Percentiles rank a stretch among this genome's conserved stretches.
Conservation (phyloP, 306 rosid genomes). For the Trifolium subterraneum region DNA sequence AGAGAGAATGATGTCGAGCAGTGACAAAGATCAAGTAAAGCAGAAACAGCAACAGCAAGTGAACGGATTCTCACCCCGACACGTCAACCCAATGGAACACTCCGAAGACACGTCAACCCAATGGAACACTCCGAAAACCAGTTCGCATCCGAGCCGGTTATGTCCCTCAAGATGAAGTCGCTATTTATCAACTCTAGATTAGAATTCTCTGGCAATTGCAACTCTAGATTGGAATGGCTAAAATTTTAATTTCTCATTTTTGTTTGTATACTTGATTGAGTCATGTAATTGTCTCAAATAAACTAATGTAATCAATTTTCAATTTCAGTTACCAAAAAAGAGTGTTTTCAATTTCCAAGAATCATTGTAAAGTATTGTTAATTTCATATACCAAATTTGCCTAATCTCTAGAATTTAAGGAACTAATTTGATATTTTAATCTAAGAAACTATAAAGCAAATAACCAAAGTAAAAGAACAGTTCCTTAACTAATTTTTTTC, state of each 20-base stretch:
- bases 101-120: no score
- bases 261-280: not conserved
- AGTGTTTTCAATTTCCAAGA: not conserved
- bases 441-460: not conserved
- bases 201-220: no score
- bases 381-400: not conserved
- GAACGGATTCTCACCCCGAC: slow-evolving; percentile 85
- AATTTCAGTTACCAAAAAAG: not conserved
- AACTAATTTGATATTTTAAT: not conserved
- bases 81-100: no score
- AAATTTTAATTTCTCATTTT: no score
- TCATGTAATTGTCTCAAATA: not conserved
- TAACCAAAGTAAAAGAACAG: not conserved
- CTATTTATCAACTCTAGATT: slow-evolving; percentile 80
- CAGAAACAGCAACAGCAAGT: no score
- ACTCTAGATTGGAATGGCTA: no score
- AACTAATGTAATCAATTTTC: not conserved
- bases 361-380: not conserved
- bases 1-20: slow-evolving; percentile 16
- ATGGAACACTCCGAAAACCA: slow-evolving; percentile 85
- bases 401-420: not conserved
- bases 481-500: not conserved
- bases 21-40: slow-evolving; percentile 35
- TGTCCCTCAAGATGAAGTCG: slow-evolving; percentile 89
- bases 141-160: slow-evolving; percentile 88